Base-by-base conservation (phyloP, 2,329 filamentous ascomycete species). In the Calonectria henricotiae region DNA sequence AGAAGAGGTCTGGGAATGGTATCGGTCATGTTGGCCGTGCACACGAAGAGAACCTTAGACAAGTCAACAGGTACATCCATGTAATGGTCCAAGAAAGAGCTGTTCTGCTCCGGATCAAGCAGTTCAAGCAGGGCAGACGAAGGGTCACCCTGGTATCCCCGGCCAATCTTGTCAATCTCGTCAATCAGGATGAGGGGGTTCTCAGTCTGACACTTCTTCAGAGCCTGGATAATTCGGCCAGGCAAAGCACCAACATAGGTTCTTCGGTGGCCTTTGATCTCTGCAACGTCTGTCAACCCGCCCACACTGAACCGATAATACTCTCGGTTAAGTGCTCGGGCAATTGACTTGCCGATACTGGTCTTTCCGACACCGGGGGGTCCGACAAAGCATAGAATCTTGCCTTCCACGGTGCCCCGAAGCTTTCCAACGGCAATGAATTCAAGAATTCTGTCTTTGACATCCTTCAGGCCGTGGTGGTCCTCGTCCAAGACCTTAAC, bases 271-370 rank as follows among this genome's bases (percentile, higher is more conserved):
- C 96, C 96, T 86, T 99, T 99, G 87, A 99, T 98, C 82, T 99
- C 96, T 20, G 96, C 96, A 73, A 99, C 97, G 83, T 99, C 96
- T 4, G 96, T 97, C 75, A 99, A 88, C 76, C 96, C 96, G 80
- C 96, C 96, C 9, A 99, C 96, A 79, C 95, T 98, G 87, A 99
- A 99, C 76, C 96, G 91, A 86, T 99, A 99, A 86, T 99, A 99
- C 80, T 99, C 92, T 69, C 97, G 89, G 84, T 98, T 98, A 68
- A 99, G 86, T 32, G 96, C 97, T 66, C 96, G 90, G 17, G 96
- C 96, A 77, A 99, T 98, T 0, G 95, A 98, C 83, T 99, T 99
- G 80, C 96, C 96, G 75, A 99, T 99, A 82, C 95, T 98, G 3
- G 96, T 99, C 87, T 99, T 99, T 78, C 96, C 96, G 30, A 99